phyloP scores from a whole-genome alignment of 2,329 filamentous ascomycete genomes.

The Byssochlamys sp. region DNA sequence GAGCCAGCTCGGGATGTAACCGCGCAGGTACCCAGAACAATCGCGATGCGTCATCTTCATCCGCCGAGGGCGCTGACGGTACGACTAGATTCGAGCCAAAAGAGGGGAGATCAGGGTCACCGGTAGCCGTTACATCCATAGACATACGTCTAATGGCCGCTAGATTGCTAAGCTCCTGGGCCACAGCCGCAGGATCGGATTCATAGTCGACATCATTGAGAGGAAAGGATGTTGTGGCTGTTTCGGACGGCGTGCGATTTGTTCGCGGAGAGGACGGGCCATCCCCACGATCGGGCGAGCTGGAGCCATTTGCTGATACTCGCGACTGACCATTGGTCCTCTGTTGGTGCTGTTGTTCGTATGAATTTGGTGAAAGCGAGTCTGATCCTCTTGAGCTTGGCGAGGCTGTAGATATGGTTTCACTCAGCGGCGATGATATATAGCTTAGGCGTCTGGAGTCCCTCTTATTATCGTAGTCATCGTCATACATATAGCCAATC shows the following conservation, averaged over 20 bases:
- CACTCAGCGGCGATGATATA: slow-evolving; percentile 44
- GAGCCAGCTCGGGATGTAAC: slow-evolving; percentile 86
- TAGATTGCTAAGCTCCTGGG: slow-evolving; percentile 83
- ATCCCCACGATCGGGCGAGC: slow-evolving; percentile 33
- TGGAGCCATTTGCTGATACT: slow-evolving; percentile 13
- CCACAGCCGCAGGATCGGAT: slow-evolving; percentile 77
- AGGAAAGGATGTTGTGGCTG: slow-evolving; percentile 55
- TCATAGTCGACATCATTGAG: slow-evolving; percentile 83
- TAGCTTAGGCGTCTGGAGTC: slow-evolving; percentile 67
- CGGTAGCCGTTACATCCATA: slow-evolving; percentile 67
- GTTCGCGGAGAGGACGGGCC: slow-evolving; percentile 45
- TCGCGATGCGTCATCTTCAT: slow-evolving; percentile 78
- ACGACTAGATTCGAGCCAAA: slow-evolving; percentile 31
- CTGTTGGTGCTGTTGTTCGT: slow-evolving; percentile 12
- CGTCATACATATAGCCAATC: slow-evolving; percentile 82
- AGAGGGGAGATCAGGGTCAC: slow-evolving; percentile 48
- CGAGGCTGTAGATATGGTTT: slow-evolving; percentile 34
- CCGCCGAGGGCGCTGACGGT: slow-evolving; percentile 39
- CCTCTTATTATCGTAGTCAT: slow-evolving; percentile 52
- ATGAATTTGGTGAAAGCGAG: slow-evolving; percentile 21
- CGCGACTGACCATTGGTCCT: slow-evolving; percentile 23
- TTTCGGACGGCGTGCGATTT: slow-evolving; percentile 45
- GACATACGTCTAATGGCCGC: slow-evolving; percentile 86
- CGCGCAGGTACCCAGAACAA: slow-evolving; percentile 93
- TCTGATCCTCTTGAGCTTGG: slow-evolving; percentile 19